Evolutionary conservation across 2,329 filamentous ascomycete species (phyloP), one percentile per base, ranked within the genome.

Genomic region (Paraconiothyrium brasiliense): DNA sequence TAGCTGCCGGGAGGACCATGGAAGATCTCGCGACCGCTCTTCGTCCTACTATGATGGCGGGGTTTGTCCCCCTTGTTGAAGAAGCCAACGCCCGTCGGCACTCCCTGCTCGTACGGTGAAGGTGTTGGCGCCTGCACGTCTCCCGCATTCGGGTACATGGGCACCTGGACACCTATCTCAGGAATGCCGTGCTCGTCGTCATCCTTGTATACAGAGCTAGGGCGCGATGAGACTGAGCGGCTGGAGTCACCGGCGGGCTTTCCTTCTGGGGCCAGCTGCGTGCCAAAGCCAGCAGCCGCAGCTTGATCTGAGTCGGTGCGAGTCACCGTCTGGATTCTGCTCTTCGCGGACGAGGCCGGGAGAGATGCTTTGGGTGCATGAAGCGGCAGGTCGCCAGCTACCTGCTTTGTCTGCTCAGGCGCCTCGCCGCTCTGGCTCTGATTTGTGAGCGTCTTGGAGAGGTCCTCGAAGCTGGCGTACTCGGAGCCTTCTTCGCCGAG

Each of bases 81-180:
- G 73, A 85, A 86, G 37, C 84, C 84, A 71, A 85, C 78, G 39
- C 65, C 65, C 6, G 80, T 70, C 44, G 76, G 65, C 76, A 76
- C 74, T 51, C 77, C 72, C 55, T 78, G 68, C 30, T 74, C 72
- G 61, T 79, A 82, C 9, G 89, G 90, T 2, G 89, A 87, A 1
- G 94, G 93, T 2, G 94, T 95, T 2, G 95, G 95, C 14, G 95
- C 95, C 81, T 99, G 95, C 10, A 98, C 95, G 76, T 98, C 94
- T 64, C 95, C 95, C 47, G 95, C 92, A 76, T 95, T 88, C 57
- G 90, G 91, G 75, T 95, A 91, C 92, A 99, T 95, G 54, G 95
- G 95, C 43, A 99, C 94, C 74, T 94, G 91, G 72, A 92, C 88
- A 51, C 94, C 94, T 68, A 97, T 95, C 75, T 96, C 92, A 2